Evolutionary conservation across 2,329 filamentous ascomycete species (phyloP), one percentile per base, ranked within the genome.

Genomic region (Talaromyces islandicus): DNA sequence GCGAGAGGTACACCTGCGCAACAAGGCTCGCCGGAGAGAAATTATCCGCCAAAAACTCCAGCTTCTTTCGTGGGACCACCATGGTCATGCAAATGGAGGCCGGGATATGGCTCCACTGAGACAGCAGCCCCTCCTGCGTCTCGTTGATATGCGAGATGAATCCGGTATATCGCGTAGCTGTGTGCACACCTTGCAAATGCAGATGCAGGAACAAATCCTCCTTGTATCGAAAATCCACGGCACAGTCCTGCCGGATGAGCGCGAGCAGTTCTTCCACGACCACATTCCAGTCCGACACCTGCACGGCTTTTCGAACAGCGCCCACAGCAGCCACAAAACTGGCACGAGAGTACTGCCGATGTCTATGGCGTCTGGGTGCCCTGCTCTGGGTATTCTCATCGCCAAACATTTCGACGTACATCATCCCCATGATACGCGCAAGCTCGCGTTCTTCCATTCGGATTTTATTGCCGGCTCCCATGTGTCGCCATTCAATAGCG

Each of bases 241-340:
- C 38, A 12, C 29, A 29, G 29, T 41, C 29, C 11, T 38, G 11
- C 29, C 1, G 24, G 0, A 55, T 7, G 2, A 21, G 14, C 38
- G 4, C 1, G 5, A 35, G 12, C 10, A 55, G 7, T 4, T 55
- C 29, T 6, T 55, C 19, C 2, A 55, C 14, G 17, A 55, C 19
- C 29, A n/a, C 32, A 4, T 38, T 29, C 53, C 53, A 69, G 19
- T 65, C 60, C 3, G 21, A 27, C 14, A 60, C 62, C 7, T 54
- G 30, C n/a, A 68, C 60, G 17, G 41, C 64, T n/a, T 58, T 58
- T 54, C 67, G 68, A 21, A 71, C 57, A 17, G 68, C 56, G 4
- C 58, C 43, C 24, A 74, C 59, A 12, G 73, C 64, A 10, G 62
- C 60, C 38, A 62, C 68, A 46, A 73, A 61, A 32, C 67, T 67